Base-by-base conservation (phyloP, 805 yeast species). In the Schwanniomyces pseudopolymorphus region DNA sequence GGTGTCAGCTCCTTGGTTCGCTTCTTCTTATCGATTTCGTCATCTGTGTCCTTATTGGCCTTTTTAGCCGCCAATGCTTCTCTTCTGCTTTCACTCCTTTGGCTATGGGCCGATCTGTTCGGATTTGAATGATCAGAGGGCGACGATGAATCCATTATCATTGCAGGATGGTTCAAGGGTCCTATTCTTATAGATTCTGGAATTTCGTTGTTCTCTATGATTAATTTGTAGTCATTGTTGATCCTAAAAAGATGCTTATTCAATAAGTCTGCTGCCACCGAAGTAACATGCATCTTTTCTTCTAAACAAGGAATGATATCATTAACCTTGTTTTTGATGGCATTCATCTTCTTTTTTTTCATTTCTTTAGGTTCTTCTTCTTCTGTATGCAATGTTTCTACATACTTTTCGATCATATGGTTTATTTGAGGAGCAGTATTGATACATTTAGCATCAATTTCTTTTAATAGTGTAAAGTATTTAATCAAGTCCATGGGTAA, bases 251-350 rank as follows among this genome's bases (percentile, higher is more conserved):
- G 68, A 58, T 89, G 87, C 48, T 84, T 81, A 25, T 76, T 69
- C 39, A 90, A 77, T 10, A 84, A 77, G 56, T 91, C 97, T 25
- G 88, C 78, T 19, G 97, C 97, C 33, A 89, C 84, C 1, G 92
- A 85, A 4, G 97, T 92, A 36, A 94, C 97, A 64, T 92, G 97
- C 95, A 94, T 89, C 67, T 94, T 94, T 63, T 94, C 97, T 62
- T 92, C 98, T 45, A 92, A 68, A 50, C 96, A 88, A 0, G 98
- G 97, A 72, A 92, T 82, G 46, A 92, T 74, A 47, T 88, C 96
- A 51, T 71, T 74, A 52, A 80, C 70, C 46, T 74, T 68, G 24
- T 73, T 72, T 45, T 76, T 65, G 47, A 80, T 76, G 21, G 62
- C 55, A 22, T 61, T 54, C 49, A 78, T 60, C 6, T 74, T 58